A percentile compares a stretch with the other conserved stretches of the same genome.
Evolutionary conservation across 2,329 filamentous ascomycete genomes (phyloP).

Genomic region (Aureobasidium pullulans): DNA sequence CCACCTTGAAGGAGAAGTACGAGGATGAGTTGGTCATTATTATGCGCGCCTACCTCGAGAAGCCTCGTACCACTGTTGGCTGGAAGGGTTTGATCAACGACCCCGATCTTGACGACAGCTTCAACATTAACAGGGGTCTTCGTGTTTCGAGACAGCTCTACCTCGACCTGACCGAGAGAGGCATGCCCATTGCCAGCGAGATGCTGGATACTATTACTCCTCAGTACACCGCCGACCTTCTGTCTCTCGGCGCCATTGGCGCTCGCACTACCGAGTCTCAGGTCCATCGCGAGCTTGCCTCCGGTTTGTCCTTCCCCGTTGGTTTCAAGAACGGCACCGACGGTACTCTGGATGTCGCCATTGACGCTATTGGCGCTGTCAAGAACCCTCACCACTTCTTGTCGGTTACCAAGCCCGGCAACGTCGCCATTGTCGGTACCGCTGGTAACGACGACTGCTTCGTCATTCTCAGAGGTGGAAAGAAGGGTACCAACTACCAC

Average conservation of each 20-base stretch:
- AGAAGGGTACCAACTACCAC: constrained; percentile 90
- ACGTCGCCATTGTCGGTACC: constrained; percentile 91
- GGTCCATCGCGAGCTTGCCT: constrained; percentile 88
- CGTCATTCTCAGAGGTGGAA: constrained; percentile 88
- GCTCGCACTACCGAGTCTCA: constrained; percentile 96
- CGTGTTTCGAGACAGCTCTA: constrained; percentile 82
- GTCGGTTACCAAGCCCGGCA: constrained; percentile 91
- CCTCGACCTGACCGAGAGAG: constrained; percentile 80
- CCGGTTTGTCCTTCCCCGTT: constrained; percentile 90
- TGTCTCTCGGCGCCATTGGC: constrained; percentile 87
- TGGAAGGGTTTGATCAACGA: constrained; percentile 99
- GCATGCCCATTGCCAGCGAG: constrained; percentile 94
- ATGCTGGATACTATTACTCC: constrained; percentile 98
- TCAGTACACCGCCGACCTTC: constrained; percentile 87
- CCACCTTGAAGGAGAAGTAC: constrained; percentile 79
- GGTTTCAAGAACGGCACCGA: constrained; percentile 99
- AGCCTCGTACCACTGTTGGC: constrained; percentile 92
- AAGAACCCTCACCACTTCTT: constrained; percentile 93
- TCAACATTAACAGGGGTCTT: constrained; percentile 98
- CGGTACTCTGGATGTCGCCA: constrained; percentile 77
- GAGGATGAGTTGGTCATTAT: constrained; percentile 85
- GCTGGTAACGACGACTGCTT: constrained; percentile 96
- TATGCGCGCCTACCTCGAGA: constrained; percentile 98
- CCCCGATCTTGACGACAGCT: constrained; percentile 95
- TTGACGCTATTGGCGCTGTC: constrained; percentile 92